These are phyloP conservation scores for Clathrospora elynae DNA, from an alignment of 2,329 filamentous ascomycete species.

Conservation along the genomic window DNA sequence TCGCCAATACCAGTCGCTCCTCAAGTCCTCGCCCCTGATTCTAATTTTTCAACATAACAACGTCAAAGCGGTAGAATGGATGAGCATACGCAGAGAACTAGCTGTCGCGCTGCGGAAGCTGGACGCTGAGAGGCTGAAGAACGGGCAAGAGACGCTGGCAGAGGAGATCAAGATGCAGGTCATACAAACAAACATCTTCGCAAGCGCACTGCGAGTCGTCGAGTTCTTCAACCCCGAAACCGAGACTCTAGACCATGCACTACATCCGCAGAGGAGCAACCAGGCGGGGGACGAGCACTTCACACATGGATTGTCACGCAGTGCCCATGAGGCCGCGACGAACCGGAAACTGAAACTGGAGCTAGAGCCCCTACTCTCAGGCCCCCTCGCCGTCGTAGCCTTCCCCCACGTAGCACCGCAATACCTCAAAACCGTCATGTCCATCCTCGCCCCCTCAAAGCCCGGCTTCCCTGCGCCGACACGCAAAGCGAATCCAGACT, in stretches of 20 bases:
- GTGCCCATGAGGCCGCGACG: constrained; percentile 58
- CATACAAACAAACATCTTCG: constrained; percentile 86
- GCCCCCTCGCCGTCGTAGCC: constrained; percentile 78
- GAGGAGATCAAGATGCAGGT: constrained; percentile 76
- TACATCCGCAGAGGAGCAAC: constrained; percentile 36
- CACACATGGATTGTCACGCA: constrained; percentile 64
- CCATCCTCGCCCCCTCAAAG: constrained; percentile 71
- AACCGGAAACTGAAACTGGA: constrained; percentile 61
- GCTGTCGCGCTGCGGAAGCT: constrained; percentile 64
- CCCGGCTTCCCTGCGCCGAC: constrained; percentile 78
- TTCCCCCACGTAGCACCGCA: constrained; percentile 83
- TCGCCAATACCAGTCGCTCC: constrained; percentile 83
- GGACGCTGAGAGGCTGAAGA: constrained; percentile 72
- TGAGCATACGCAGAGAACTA: constrained; percentile 72
- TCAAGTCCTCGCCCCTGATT: constrained; percentile 82
- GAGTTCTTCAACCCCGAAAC: constrained; percentile 69
- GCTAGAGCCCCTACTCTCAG: constrained; percentile 77
- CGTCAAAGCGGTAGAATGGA: constrained; percentile 74
- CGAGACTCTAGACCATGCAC: constrained; percentile 24
- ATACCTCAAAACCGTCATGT: constrained; percentile 80
- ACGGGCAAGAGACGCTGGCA: constrained; percentile 56
- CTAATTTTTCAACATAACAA: constrained; percentile 86
- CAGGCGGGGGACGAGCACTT: constrained; percentile 57
- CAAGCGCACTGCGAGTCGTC: constrained; percentile 79
- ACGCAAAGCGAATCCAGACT: constrained; percentile 75